Base-by-base conservation (phyloP, 2,329 filamentous ascomycete species). In the Tolypocladium nubicola region DNA sequence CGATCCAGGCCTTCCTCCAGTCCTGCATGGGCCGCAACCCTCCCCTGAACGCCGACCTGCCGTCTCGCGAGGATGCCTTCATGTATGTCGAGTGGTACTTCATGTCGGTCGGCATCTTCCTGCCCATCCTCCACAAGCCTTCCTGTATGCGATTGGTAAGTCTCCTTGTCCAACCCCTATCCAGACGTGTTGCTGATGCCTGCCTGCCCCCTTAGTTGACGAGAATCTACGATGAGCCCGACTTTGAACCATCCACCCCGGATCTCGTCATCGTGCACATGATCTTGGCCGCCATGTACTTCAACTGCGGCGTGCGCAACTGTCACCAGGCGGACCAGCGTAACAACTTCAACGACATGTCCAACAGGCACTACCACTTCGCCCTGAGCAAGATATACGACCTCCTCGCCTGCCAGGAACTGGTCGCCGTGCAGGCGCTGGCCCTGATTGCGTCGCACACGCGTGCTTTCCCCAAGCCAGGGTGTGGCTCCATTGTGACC, bases 351-450 rank as follows among this genome's bases (percentile, higher is more conserved):
- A 83, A 87, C 62, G 77, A 83, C 1, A 73, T 86, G 54, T 89
- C 88, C 4, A 89, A 91, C 70, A 81, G 82, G 56, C 89, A 94
- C 68, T 93, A 92, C 63, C 87, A 91, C 65, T 93, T 86, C 66
- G 80, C 86, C 1, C 72, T 92, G 50, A 83, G 82, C 66, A 84
- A 86, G 68, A 84, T 88, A 62, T 86, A 83, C 60, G 76, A 89
- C 53, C 73, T 95, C 4, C 71, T 83, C 16, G 76, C 76, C 7
- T 82, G 83, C 21, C 81, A 81, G 57, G 83, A 82, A 0, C 71
- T 91, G 16, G 75, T 83, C 52, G 83, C 89, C 55, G 77, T 91
- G 9, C 89, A 94, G 69, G 89, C 88, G 4, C 70, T 94, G 64
- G 78, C 85, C 13, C 74, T 94, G 72, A 83, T 95, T 21, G 85